A percentile compares a stretch with the other conserved stretches of the same genome.
Evolutionary conservation across 768 basidiomycete species (phyloP).

Genomic region (Leccinum fibrillosum): DNA sequence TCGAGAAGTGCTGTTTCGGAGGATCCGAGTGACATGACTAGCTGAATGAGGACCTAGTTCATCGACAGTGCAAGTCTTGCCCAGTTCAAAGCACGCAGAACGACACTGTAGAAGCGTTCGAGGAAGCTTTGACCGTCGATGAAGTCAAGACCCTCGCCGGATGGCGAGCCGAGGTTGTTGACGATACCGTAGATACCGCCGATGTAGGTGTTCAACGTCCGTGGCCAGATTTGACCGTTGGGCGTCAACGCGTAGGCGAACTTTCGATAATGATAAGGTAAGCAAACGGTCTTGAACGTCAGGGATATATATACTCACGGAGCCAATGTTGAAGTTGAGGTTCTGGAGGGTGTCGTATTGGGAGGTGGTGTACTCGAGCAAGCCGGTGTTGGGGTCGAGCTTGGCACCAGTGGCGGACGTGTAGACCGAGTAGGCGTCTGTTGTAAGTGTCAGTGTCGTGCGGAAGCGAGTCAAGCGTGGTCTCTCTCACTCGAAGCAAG

Average conservation of each 20-base stretch:
- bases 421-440: conserved; percentile 44
- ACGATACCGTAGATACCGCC: conserved; percentile 46
- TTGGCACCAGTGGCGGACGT: conserved; percentile 43
- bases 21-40: too few relatives aligned
- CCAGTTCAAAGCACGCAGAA: too few relatives aligned
- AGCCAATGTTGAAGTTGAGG: conserved; percentile 53
- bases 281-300: background rate
- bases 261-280: conserved; percentile 6
- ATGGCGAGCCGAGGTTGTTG: conserved; percentile 34
- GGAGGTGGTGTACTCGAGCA: conserved; percentile 48
- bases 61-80: too few relatives aligned
- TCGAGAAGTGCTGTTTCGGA: too few relatives aligned
- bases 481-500: conserved; percentile 37
- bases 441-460: conserved; percentile 1
- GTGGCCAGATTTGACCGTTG: conserved; percentile 43
- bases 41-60: too few relatives aligned
- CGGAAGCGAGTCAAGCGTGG: background rate
- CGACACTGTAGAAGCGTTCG: conserved; percentile 62
- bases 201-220: conserved; percentile 41
- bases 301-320: conserved; percentile 33
- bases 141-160: conserved; percentile 51
- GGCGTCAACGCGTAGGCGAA: conserved; percentile 38
- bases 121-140: conserved; percentile 54
- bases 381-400: conserved; percentile 36
- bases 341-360: conserved; percentile 53